Base-by-base conservation (phyloP, 2,329 filamentous ascomycete species). In the Dothidotthia symphoricarpi region DNA sequence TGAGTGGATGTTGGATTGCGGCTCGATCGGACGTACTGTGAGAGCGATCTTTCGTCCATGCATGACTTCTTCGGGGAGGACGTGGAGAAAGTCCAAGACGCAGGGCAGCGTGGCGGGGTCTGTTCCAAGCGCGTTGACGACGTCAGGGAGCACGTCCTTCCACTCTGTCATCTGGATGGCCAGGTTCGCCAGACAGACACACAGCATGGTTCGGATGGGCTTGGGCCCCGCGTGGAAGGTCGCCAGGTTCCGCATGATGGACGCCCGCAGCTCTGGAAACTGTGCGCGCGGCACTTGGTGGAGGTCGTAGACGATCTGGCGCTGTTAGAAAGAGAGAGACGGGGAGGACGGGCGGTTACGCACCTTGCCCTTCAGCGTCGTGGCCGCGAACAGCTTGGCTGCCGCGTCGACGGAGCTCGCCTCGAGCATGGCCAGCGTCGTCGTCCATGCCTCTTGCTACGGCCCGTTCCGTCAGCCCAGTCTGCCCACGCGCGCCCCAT, bases 21-120 rank as follows among this genome's bases (percentile, higher is more conserved):
- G 47, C 35, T 68, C 67, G 68, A 75, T 75, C 85, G 82, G 79
- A 91, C 88, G 75, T 93, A 95, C 90, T 81, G 88, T 90, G 73
- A 98, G 80, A 78, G 89, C 95, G 78, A 98, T 96, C 76, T 97
- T 98, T 73, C 93, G 88, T 73, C 93, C 93, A 78, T 98, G 91
- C 57, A 88, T 97, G 64, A 98, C 93, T 78, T 98, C 93, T 76
- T 98, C 93, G 39, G 93, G 93, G 52, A 98, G 82, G 59, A 98
- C 90, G 69, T 88, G 89, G 52, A 98, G 77, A 69, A 98, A 98
- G 69, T 98, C 93, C 62, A 98, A 77, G 59, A 97, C 86, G 67
- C 86, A 93, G 51, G 89, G 82, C 58, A 93, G 82, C 65, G 85
- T 88, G 61, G 83, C 81, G 44, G 85, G 80, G 60, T 86, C 85